A percentile compares a stretch with the other conserved stretches of the same genome.
Evolutionary conservation across 805 yeast species (phyloP).

Genomic region (Saturnispora bothae): DNA sequence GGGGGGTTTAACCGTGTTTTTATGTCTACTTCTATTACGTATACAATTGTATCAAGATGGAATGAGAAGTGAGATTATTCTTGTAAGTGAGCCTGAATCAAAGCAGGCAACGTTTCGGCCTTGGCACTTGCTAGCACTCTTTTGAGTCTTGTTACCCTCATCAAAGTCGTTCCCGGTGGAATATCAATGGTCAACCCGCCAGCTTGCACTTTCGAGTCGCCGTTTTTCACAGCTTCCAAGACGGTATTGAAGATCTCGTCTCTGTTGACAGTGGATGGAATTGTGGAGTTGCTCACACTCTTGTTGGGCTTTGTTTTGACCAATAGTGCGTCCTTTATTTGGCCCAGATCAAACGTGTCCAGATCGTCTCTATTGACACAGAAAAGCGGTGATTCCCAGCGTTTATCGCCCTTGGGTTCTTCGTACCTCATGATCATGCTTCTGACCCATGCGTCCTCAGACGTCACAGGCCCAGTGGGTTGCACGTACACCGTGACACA

Average conservation of each 20-base stretch:
- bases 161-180: slow-evolving; percentile 3
- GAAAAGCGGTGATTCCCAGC: slow-evolving; percentile 94
- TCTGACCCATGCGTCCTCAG: slow-evolving; percentile 45
- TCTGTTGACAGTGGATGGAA: slow-evolving; percentile 1
- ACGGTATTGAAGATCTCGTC: slow-evolving; percentile 1
- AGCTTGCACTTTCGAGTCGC: not conserved
- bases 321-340: slow-evolving; percentile 39
- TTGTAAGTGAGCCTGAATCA: slow-evolving; percentile 5
- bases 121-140: slow-evolving; percentile 1
- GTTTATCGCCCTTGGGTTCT: slow-evolving; percentile 74
- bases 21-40: too few species aligned
- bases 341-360: slow-evolving; percentile 47
- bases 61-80: too few species aligned
- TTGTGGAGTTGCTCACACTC: slow-evolving; percentile 6
- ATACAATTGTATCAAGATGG: not conserved
- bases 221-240: not conserved
- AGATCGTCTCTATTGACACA: slow-evolving; percentile 48
- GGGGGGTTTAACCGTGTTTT: too few species aligned
- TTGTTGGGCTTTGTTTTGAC: slow-evolving; percentile 7
- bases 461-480: slow-evolving; percentile 27
- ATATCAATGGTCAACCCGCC: slow-evolving; percentile 1
- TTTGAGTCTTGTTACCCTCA: slow-evolving; percentile 3
- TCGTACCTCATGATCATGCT: slow-evolving; percentile 80
- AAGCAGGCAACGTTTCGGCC: slow-evolving; percentile 4
- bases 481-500: slow-evolving; percentile 76